Percentiles rank a stretch among this genome's conserved stretches.
These are phyloP conservation scores for Trypanosoma mega DNA, from an alignment of 208 protist genomes.

Conservation along the genomic window DNA sequence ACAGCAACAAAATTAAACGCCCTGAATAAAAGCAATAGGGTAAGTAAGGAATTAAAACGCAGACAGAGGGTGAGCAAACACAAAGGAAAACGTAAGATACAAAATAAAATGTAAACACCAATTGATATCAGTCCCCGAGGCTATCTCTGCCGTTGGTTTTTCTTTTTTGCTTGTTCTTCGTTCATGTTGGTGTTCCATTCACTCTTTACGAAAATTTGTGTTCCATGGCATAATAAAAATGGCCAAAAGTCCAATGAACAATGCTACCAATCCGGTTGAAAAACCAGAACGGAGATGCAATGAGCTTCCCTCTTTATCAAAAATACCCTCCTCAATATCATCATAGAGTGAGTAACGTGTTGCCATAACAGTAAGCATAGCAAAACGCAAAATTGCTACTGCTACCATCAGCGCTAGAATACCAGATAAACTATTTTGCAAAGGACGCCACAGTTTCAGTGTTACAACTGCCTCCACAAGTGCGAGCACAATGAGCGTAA, in stretches of 20 bases:
- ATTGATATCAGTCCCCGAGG: no score
- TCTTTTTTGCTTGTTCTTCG: no score
- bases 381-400: neutral
- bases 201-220: neutral
- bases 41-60: no score
- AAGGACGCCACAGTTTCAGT: neutral
- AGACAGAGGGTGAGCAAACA: no score
- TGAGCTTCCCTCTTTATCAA: neutral
- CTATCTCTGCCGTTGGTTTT: no score
- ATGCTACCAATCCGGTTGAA: neutral
- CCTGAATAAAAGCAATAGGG: no score
- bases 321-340: neutral
- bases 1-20: no score
- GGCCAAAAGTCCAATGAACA: neutral
- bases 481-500: slow-evolving; percentile 27
- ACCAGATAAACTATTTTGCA: neutral
- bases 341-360: neutral
- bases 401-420: neutral
- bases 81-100: no score
- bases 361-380: slow-evolving; percentile 2
- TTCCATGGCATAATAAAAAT: neutral
- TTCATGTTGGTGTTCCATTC: no score
- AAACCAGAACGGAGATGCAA: neutral
- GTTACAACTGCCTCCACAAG: slow-evolving; percentile 8
- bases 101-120: no score